A percentile compares a stretch with the other conserved stretches of the same genome.
Conservation (phyloP, 78 protist genomes). For the Planoprotostelium fungivorum region DNA sequence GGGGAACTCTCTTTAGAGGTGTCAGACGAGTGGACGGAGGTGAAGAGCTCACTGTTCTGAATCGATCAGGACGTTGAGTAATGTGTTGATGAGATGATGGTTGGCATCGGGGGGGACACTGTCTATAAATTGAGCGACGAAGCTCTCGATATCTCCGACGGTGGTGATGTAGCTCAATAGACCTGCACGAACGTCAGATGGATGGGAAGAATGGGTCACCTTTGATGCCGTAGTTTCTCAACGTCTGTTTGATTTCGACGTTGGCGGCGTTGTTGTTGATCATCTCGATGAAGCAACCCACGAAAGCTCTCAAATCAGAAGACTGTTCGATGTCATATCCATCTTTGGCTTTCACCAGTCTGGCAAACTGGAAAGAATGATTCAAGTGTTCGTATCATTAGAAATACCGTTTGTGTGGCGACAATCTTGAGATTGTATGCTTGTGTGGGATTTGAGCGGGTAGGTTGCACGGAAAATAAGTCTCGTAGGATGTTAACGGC, state of each 20-base stretch:
- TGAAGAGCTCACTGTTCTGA: not conserved
- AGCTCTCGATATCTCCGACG: not conserved
- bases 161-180: not conserved
- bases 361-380: not conserved
- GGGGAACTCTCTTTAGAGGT: not conserved
- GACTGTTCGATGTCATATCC: not conserved
- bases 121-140: not conserved
- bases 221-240: not conserved
- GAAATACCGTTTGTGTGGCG: not conserved
- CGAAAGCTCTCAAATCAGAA: not conserved
- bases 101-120: not conserved
- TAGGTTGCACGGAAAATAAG: not conserved
- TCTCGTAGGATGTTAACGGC: not conserved
- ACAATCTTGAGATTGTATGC: not conserved
- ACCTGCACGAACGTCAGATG: not conserved
- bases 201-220: not conserved
- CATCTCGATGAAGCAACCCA: not conserved
- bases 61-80: not conserved
- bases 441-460: not conserved
- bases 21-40: not conserved
- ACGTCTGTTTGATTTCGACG: not conserved
- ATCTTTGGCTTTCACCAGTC: not conserved
- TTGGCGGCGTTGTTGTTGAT: not conserved
- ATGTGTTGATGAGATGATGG: not conserved
- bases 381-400: not conserved